Conservation (phyloP, 768 basidiomycete genomes). For the Boletus rubescentipes region DNA sequence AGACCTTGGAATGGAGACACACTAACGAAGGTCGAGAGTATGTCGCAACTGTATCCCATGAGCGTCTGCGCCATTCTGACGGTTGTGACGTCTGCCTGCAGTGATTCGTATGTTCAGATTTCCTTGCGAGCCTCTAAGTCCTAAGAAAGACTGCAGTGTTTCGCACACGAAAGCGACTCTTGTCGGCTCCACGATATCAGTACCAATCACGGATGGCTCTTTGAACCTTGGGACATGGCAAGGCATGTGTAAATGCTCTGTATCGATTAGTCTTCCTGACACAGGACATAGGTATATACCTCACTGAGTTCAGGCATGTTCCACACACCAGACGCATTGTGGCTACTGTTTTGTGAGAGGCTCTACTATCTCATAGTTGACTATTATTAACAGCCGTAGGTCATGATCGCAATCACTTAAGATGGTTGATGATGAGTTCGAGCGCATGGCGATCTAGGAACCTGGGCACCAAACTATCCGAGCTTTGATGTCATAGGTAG, state of each 20-base stretch:
- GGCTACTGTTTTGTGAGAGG: conserved; percentile 75
- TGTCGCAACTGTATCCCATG: conserved; percentile 9
- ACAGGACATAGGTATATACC: conserved; percentile 63
- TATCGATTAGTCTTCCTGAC: conserved; percentile 1
- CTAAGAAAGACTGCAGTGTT: conserved; percentile 46
- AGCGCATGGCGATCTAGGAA: background rate
- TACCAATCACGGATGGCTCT: conserved; percentile 79
- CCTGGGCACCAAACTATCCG: background rate
- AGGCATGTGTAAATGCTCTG: conserved; percentile 43
- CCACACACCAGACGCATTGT: conserved; percentile 70
- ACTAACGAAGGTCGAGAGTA: conserved; percentile 93
- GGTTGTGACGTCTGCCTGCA: conserved; percentile 27
- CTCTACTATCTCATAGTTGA: background rate
- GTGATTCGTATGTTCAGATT: conserved; percentile 64
- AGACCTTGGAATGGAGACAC: conserved; percentile 77
- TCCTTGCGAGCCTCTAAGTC: background rate
- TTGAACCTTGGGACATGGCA: conserved; percentile 93
- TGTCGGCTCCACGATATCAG: conserved; percentile 74
- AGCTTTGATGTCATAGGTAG: background rate
- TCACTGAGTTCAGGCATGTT: conserved; percentile 77
- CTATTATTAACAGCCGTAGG: conserved; percentile 7
- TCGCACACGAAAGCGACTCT: conserved; percentile 91
- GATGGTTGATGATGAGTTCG: background rate
- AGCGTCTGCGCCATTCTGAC: conserved; percentile 3
- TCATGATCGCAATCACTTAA: conserved; percentile 3